Base-by-base conservation (phyloP, 805 yeast genomes). In the Kluyveromyces starmeri region DNA sequence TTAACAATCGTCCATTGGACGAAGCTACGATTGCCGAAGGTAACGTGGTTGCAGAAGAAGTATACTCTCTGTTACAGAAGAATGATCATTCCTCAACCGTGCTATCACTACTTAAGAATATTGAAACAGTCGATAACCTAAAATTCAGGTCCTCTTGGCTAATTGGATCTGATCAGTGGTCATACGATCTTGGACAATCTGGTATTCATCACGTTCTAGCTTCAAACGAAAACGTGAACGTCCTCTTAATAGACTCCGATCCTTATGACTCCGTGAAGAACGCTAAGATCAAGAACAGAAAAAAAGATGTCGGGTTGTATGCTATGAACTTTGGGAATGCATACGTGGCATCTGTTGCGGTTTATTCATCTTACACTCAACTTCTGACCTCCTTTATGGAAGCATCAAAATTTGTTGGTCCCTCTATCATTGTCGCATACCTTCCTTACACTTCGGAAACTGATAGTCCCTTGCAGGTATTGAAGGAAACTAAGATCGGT, bases 91-190 rank as follows among this genome's bases (percentile, higher is more conserved):
- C 75, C 11, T 55, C 53, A 4, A 49, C 61, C 24, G 68, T 78
- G 3, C 42, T 59, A 14, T 57, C 66, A 11, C 52, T 85, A 18
- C 58, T 80, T 35, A 23, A 42, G 15, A 20, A 42, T 1, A 53
- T 51, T 2, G 56, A 62, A 3, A 54, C 66, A 27, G 59, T 65
- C 38, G 67, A 69, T 6, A 62, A 57, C 38, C 72, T 83, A 45
- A 44, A 49, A 19, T 55, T 67, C 36, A 65, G 65, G 33, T 65
- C 81, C 9, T 66, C 72, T 35, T 89, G 97, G 97, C 67, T 89
- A 40, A 67, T 89, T 37, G 96, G 96, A 20, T 85, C 96, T 13
- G 97, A 89, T 57, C 75, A 92, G 20, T 89, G 97, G 97, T 73
- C 95, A 14, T 86, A 79, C 54, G 97, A 89, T 62, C 65, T 84